phyloP scores from a whole-genome alignment of 805 yeast species.

The Ogataea kodamae region DNA sequence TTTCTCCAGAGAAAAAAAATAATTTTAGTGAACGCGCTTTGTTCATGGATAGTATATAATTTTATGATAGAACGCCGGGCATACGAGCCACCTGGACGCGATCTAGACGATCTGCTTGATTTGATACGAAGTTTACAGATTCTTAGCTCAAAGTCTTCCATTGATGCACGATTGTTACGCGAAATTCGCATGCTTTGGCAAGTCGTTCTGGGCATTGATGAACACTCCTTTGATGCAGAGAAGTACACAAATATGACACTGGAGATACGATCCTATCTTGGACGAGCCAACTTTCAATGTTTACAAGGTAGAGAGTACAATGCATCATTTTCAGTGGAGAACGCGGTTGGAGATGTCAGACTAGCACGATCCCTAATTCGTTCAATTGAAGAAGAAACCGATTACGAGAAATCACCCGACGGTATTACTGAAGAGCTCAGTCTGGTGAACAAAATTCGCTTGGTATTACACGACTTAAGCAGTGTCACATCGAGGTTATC shows the following conservation, averaged over 20 bases:
- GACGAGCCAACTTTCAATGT: conserved; percentile 16
- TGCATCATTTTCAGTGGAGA: conserved; percentile 4
- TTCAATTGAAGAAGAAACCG: conserved; percentile 22
- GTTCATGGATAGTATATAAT: conserved; percentile 11
- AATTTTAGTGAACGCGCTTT: conserved; percentile 12
- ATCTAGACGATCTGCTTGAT: conserved; percentile 16
- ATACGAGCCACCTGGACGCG: conserved; percentile 5
- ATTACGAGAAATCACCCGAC: conserved; percentile 6
- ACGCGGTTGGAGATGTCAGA: conserved; percentile 15
- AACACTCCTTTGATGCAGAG: conserved; percentile 15
- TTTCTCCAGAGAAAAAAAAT: conserved; percentile 34
- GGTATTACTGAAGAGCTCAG: conserved; percentile 21
- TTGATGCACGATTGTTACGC: conserved; percentile 8
- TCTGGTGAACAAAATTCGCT: conserved; percentile 22
- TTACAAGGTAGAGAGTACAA: conserved; percentile 8
- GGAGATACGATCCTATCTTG: conserved; percentile 12
- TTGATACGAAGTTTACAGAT: conserved; percentile 14
- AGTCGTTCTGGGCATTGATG: conserved; percentile 25
- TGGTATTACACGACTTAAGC: conserved; percentile 15
- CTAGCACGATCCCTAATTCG: conserved; percentile 12
- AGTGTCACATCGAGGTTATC: conserved; percentile 12
- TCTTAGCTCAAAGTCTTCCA: conserved; percentile 8
- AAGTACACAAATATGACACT: conserved; percentile 18
- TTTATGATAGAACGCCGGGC: conserved; percentile 8
- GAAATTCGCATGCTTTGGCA: conserved; percentile 25